These are phyloP conservation scores for Candida berthetii DNA, from an alignment of 805 yeast species.

Conservation along the genomic window DNA sequence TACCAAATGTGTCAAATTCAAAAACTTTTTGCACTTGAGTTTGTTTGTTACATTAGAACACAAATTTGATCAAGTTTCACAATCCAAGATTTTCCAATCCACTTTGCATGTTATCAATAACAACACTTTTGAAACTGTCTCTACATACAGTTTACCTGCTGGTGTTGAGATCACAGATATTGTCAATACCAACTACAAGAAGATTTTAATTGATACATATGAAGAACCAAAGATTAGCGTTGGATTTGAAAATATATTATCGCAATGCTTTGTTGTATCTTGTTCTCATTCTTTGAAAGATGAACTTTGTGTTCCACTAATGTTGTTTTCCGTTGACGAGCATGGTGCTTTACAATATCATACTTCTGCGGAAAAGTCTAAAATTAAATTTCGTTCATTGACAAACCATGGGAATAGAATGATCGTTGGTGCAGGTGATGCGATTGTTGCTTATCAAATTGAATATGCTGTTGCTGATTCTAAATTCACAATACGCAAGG, in stretches of 20 bases:
- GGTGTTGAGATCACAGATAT: conserved; percentile 20
- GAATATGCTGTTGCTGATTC: conserved; percentile 28
- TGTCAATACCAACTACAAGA: conserved; percentile 15
- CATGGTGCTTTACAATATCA: conserved; percentile 23
- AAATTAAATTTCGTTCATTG: conserved; percentile 18
- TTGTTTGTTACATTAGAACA: conserved; percentile 14
- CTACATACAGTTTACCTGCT: conserved; percentile 8
- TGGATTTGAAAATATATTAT: conserved; percentile 27
- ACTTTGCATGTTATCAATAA: conserved; percentile 19
- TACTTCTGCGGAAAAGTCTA: conserved; percentile 11
- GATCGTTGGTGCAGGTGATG: conserved; percentile 26
- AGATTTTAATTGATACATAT: conserved; percentile 13
- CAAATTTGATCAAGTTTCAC: conserved; percentile 2
- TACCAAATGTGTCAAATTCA: conserved; percentile 14
- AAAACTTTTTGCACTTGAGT: conserved; percentile 15
- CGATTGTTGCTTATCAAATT: conserved; percentile 21
- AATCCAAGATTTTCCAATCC: conserved; percentile 7
- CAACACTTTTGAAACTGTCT: conserved; percentile 15
- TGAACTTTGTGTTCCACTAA: conserved; percentile 20
- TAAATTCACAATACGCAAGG: conserved; percentile 19
- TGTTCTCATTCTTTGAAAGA: conserved; percentile 27
- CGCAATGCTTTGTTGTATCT: conserved; percentile 29
- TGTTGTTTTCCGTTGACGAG: conserved; percentile 30
- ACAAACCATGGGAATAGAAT: conserved; percentile 20
- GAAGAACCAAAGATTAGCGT: conserved; percentile 18